Conservation (phyloP, 495 filamentous ascomycete genomes). For the Lichenothelia convexa region DNA sequence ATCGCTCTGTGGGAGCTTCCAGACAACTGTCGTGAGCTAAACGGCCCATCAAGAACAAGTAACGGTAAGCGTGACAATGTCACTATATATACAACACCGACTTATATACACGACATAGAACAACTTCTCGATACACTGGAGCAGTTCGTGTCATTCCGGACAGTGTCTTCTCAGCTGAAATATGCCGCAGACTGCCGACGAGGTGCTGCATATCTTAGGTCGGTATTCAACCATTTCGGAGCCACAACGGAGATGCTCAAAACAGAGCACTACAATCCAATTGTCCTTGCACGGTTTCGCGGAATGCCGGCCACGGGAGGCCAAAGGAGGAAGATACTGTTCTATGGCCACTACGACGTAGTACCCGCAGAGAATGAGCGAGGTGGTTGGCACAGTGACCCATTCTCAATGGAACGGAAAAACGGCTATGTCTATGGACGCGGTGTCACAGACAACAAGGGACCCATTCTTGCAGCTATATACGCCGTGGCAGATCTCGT, state of each 20-base stretch:
- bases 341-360: constrained; percentile 98
- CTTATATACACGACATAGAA: constrained; percentile 32
- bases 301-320: constrained; percentile 38
- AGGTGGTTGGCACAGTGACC: constrained; percentile 67
- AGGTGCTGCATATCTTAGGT: constrained; percentile 76
- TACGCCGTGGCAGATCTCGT: constrained; percentile 81
- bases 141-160: constrained; percentile 77
- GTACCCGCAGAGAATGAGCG: constrained; percentile 68
- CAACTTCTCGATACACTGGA: constrained; percentile 66
- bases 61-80: too few relatives aligned
- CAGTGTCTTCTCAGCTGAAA: constrained; percentile 66
- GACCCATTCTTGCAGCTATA: constrained; percentile 77
- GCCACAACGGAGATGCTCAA: constrained; percentile 72
- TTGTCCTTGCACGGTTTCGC: constrained; percentile 75
- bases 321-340: constrained; percentile 68
- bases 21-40: constrained; percentile 27
- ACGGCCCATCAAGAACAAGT: constrained; percentile 41
- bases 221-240: constrained; percentile 76
- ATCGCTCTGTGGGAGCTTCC: constrained; percentile 76
- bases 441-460: constrained; percentile 93
- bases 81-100: too few relatives aligned
- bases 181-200: constrained; percentile 80
- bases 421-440: constrained; percentile 95
- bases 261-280: constrained; percentile 62
- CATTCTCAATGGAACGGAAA: constrained; percentile 66